A percentile compares a stretch with the other conserved stretches of the same genome.
Evolutionary conservation across 352 stramenopile genomes (phyloP).

Genomic region (Globisporangium nagaii): DNA sequence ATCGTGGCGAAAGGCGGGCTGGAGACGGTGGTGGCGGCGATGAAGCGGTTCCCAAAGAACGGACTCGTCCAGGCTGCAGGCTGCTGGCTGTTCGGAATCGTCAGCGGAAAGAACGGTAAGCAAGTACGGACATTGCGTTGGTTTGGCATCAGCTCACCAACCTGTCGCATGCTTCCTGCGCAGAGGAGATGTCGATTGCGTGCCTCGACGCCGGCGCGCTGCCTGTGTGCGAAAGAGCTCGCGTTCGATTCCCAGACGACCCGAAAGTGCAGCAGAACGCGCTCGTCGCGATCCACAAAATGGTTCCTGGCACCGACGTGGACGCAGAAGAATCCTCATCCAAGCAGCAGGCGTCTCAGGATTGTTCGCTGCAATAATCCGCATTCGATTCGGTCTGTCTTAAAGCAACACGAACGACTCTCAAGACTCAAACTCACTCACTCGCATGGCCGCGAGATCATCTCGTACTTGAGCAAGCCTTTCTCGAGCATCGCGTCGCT

Average conservation of each 20-base stretch:
- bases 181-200: conserved; percentile 37
- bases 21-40: conserved; percentile 36
- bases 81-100: conserved; percentile 45
- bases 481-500: conserved; percentile 21
- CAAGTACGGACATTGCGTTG: not conserved
- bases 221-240: conserved; percentile 43
- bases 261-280: conserved; percentile 51
- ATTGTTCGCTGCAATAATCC: conserved; percentile 8
- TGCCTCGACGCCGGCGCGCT: conserved; percentile 48
- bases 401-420: too few species aligned
- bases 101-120: conserved; percentile 42
- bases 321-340: conserved; percentile 5
- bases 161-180: not conserved
- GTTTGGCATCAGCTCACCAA: not conserved
- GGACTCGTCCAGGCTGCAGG: conserved; percentile 45
- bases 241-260: conserved; percentile 36
- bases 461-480: conserved; percentile 20
- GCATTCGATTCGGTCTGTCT: not conserved
- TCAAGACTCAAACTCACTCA: not conserved
- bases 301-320: conserved; percentile 24
- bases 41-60: conserved; percentile 41
- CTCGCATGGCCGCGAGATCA: conserved; percentile 16
- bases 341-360: not conserved
- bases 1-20: conserved; percentile 54
- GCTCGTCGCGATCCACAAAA: conserved; percentile 30